Conservation (phyloP, 139 green algal genomes). For the Chlamydomonas sp. region DNA sequence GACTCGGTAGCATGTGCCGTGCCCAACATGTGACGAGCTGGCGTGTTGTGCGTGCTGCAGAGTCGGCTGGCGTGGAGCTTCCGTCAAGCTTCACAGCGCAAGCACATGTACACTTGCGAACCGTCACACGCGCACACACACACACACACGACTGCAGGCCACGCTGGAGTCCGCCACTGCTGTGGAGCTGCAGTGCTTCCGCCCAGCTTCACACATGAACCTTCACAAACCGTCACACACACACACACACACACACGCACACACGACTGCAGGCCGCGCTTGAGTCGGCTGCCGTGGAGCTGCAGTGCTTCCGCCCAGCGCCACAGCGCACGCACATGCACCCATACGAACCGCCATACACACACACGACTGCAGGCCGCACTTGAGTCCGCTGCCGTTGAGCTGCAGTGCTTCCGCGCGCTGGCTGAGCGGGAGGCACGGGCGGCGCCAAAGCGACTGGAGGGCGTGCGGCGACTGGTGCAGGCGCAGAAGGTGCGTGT, state of each 20-base stretch:
- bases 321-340: not conserved
- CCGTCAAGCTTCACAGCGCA: too few relatives aligned
- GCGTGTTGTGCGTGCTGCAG: too few relatives aligned
- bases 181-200: conserved; percentile 44
- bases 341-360: not conserved
- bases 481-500: conserved; percentile 35
- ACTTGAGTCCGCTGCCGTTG: conserved; percentile 17
- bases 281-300: conserved; percentile 24
- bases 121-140: too few relatives aligned
- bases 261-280: too few relatives aligned
- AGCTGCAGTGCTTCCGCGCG: conserved; percentile 46
- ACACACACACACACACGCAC: not conserved
- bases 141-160: too few relatives aligned
- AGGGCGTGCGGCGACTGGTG: conserved; percentile 41
- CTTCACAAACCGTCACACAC: not conserved
- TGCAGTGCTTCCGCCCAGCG: conserved; percentile 37
- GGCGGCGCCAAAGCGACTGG: conserved; percentile 46
- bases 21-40: too few relatives aligned
- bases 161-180: conserved; percentile 6
- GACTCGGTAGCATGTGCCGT: too few relatives aligned
- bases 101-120: too few relatives aligned
- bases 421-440: conserved; percentile 60
- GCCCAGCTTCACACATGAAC: conserved; percentile 8
- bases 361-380: too few relatives aligned
- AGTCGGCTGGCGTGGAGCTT: too few relatives aligned